Conservation (phyloP, 2,329 filamentous ascomycete genomes). For the Fusarium transvaalense region DNA sequence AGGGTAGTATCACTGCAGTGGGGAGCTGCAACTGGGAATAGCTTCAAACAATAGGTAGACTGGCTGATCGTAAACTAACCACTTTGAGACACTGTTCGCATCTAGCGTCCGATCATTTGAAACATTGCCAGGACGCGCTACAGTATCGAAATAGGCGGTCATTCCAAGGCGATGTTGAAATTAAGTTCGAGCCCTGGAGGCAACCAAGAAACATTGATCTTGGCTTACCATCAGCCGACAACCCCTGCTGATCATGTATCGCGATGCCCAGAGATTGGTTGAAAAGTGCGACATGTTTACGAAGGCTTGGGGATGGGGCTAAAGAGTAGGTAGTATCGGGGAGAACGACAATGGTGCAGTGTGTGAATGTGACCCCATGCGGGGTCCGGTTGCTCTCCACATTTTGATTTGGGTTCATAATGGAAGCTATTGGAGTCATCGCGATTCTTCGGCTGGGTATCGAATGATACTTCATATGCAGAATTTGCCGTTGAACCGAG, state of each 20-base stretch:
- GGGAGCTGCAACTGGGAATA: background rate
- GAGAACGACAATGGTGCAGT: background rate
- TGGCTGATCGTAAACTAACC: background rate
- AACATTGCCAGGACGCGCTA: background rate
- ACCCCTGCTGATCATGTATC: conserved; percentile 29
- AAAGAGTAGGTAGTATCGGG: background rate
- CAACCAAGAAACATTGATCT: background rate
- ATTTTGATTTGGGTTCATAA: background rate
- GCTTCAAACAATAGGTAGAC: background rate
- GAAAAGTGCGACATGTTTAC: background rate
- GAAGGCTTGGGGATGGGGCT: background rate
- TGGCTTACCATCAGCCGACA: conserved; percentile 19
- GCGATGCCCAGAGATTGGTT: background rate
- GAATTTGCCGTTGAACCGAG: background rate
- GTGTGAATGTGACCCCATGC: background rate
- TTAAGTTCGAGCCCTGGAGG: background rate
- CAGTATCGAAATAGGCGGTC: background rate
- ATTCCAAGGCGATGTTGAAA: background rate
- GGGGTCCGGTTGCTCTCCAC: background rate
- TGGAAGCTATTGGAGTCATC: background rate
- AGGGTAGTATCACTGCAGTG: background rate
- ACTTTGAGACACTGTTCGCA: background rate
- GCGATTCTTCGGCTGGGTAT: background rate
- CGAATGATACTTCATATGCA: background rate
- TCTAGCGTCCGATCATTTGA: background rate